phyloP scores from a whole-genome alignment of 257 asterid species.

The Penstemon davidsonii region DNA sequence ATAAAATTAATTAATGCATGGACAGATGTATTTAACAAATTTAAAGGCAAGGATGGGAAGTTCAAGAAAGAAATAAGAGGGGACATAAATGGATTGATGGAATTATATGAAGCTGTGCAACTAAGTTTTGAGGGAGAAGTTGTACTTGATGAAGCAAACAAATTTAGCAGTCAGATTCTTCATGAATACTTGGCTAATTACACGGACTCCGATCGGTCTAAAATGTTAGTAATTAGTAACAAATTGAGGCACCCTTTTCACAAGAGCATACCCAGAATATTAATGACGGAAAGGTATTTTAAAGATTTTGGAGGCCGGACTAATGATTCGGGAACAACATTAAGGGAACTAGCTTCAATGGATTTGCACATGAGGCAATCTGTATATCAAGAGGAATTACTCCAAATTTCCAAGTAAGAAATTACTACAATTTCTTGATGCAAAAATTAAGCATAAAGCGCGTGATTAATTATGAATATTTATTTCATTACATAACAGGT shows the following conservation, averaged over 20 bases:
- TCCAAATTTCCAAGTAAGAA: slow-evolving; percentile 40
- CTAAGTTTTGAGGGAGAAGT: slow-evolving; percentile 44
- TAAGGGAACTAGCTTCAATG: slow-evolving; percentile 37
- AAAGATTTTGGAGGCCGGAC: slow-evolving; percentile 2
- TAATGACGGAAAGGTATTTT: slow-evolving; percentile 12
- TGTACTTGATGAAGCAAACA: slow-evolving; percentile 45
- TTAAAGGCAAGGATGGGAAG: slow-evolving; percentile 36
- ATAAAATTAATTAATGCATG: neutral
- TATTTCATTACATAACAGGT: neutral
- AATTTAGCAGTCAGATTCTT: slow-evolving; percentile 29
- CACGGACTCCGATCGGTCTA: neutral
- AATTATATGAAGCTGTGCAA: slow-evolving; percentile 51
- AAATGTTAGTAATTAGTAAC: neutral
- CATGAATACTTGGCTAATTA: neutral
- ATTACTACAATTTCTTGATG: too few relatives aligned
- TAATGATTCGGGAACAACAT: slow-evolving; percentile 27
- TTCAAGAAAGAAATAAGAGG: slow-evolving; percentile 11
- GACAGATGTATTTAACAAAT: slow-evolving; percentile 38
- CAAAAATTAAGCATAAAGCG: neutral
- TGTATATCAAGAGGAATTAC: slow-evolving; percentile 35
- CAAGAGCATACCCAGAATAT: slow-evolving; percentile 34
- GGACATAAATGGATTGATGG: slow-evolving; percentile 36
- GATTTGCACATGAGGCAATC: slow-evolving; percentile 26
- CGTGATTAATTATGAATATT: neutral
- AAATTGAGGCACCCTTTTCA: slow-evolving; percentile 46